phyloP scores from a whole-genome alignment of 352 stramenopile species.

The Globisporangium echinulatum region DNA sequence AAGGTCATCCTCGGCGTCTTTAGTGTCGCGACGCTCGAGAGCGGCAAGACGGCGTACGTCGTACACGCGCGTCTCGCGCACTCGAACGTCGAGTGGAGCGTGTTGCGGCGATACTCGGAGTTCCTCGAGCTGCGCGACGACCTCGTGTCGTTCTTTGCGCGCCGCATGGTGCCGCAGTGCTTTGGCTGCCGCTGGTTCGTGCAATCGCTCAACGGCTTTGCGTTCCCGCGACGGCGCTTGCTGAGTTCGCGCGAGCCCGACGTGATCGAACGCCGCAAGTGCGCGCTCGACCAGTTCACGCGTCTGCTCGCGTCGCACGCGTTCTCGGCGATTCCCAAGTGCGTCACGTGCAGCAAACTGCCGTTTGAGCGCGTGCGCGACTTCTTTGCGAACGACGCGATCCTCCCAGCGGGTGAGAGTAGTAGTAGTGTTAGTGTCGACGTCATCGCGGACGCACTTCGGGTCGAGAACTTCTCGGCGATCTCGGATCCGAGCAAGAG shows the following conservation, averaged over 20 bases:
- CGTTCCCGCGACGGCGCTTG: slow-evolving; percentile 57
- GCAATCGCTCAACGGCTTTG: slow-evolving; percentile 50
- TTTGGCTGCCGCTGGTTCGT: slow-evolving; percentile 73
- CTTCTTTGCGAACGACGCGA: slow-evolving; percentile 48
- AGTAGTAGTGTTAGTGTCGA: slow-evolving; percentile 10
- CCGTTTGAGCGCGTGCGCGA: slow-evolving; percentile 55
- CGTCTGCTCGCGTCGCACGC: slow-evolving; percentile 55
- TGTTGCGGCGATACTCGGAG: slow-evolving; percentile 66
- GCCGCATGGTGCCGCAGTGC: slow-evolving; percentile 38
- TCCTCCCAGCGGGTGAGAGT: slow-evolving; percentile 9
- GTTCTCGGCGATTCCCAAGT: slow-evolving; percentile 74
- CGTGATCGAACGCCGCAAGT: slow-evolving; percentile 44
- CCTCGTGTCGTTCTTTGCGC: slow-evolving; percentile 46
- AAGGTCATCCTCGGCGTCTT: slow-evolving; percentile 48
- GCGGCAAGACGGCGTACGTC: slow-evolving; percentile 35
- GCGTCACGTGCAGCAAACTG: slow-evolving; percentile 42
- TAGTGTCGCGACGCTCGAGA: slow-evolving; percentile 9
- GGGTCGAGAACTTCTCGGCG: slow-evolving; percentile 41
- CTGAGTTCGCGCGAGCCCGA: slow-evolving; percentile 33
- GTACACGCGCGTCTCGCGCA: slow-evolving; percentile 33
- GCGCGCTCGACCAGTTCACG: slow-evolving; percentile 47
- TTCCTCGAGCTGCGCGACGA: slow-evolving; percentile 51
- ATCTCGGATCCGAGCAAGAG: slow-evolving; percentile 68
- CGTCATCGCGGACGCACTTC: slow-evolving; percentile 25
- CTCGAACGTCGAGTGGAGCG: slow-evolving; percentile 44